Evolutionary conservation across 805 yeast species (phyloP), one percentile per base, ranked within the genome.

Genomic region (Trichomonascus vanleenenianus): DNA sequence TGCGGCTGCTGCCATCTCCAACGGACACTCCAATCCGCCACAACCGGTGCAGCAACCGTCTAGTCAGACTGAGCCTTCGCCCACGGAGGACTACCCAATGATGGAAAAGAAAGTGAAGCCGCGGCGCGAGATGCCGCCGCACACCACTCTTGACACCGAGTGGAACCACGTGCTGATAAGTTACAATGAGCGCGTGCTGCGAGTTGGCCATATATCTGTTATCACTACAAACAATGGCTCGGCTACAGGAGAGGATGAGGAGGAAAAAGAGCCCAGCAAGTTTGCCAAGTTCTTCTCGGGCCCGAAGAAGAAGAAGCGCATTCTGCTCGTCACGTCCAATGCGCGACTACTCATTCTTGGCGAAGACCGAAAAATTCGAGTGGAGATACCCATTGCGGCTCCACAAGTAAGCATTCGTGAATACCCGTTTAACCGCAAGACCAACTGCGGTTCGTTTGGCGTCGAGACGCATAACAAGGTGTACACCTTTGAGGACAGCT

Each of bases 171-270:
- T 70, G 44, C 63, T 76, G 40, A 56, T 55, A 12, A 67, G 68
- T 42, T 60, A 67, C 7, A 71, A 71, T 32, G 82, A 76, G 56
- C 63, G 81, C 39, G 64, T 76, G 5, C 48, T 74, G 44, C 66
- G 66, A 44, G 52, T 70, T 11, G 79, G 77, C 1, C 63, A 66
- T 2, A 73, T 72, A 2, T 32, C 43, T 14, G 57, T 63, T 3
- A 16, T 46, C 10, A 33, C 46, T 19, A 51, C 46, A 9, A 33
- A 25, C 27, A 36, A 37, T 15, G 49, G 43, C n/a, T 20, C 16
- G 3, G 27, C 22, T 34, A 15, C 30, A 32, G 51, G 47, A 14
- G 55, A 52, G 9, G 58, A 51, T 25, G 51, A 48, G 14, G 54
- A 51, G 9, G 58, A 51, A 18, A 37, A 49, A 11, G 49, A 50